A percentile compares a stretch with the other conserved stretches of the same genome.
These are phyloP conservation scores for Cercospora citrullina DNA, from an alignment of 2,329 filamentous ascomycete genomes.

Conservation along the genomic window DNA sequence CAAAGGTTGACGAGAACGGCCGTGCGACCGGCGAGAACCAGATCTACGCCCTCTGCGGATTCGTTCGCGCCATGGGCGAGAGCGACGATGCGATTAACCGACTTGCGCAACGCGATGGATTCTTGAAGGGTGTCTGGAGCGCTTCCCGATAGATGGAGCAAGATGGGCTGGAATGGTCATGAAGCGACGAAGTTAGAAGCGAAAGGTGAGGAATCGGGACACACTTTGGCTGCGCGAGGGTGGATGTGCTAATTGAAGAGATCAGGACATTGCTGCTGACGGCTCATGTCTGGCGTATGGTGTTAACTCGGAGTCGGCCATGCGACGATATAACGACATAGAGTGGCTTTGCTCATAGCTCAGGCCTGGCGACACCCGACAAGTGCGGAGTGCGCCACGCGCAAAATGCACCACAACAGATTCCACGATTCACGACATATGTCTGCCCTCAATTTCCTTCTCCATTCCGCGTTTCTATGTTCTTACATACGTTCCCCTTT, in stretches of 20 bases:
- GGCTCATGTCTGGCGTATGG: constrained; percentile 18
- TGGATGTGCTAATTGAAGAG: background rate
- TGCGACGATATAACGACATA: constrained; percentile 8
- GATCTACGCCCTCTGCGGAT: constrained; percentile 94
- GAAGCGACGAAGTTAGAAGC: constrained; percentile 4
- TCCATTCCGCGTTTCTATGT: background rate
- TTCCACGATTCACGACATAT: constrained; percentile 3
- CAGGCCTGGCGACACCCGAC: constrained; percentile 15
- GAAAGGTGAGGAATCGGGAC: constrained; percentile 1
- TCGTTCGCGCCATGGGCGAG: constrained; percentile 97
- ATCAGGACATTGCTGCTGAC: constrained; percentile 15
- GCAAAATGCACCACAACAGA: constrained; percentile 11
- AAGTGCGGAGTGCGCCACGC: constrained; percentile 12
- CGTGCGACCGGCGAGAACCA: constrained; percentile 96
- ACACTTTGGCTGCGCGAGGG: background rate
- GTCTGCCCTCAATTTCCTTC: background rate
- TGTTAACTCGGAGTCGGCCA: constrained; percentile 9
- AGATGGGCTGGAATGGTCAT: background rate
- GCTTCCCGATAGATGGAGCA: constrained; percentile 55
- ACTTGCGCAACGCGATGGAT: constrained; percentile 90
- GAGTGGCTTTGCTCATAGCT: constrained; percentile 15
- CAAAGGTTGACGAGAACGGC: constrained; percentile 99
- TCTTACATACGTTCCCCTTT: background rate
- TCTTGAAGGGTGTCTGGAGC: constrained; percentile 96
- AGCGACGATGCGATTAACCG: constrained; percentile 95